Evolutionary conservation across 495 filamentous ascomycete genomes (phyloP), one percentile per base, ranked within the genome.

Genomic region (Hypoxylon intermedium): DNA sequence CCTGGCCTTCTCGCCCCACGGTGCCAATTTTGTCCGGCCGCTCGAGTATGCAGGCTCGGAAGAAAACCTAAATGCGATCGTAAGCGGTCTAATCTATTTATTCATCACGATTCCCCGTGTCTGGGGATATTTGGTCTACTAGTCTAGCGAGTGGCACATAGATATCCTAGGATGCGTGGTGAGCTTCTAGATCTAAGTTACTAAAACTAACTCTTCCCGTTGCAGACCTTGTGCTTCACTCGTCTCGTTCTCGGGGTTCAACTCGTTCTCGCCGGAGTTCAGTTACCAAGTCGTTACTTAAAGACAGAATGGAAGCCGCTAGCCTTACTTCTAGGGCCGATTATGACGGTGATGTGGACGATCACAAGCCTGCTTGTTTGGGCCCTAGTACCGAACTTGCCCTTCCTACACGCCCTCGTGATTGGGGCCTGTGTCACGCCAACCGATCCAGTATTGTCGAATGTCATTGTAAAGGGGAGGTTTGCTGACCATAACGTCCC

Each of bases 281-380:
- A 97, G 70, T 79, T 98, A n/a, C 93, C 93, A 7, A 91, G 87
- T 65, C 88, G 89, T 33, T 96, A 97, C 67, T 77, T 97, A 33
- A 75, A 80, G 68, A 82, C 79, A 61, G 85, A 96, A 88, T 93
- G 91, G 91, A 88, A 84, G 60, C 85, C 86, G 21, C 76, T 98
- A 16, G 73, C 83, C 0, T 69, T 93, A 6, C 82, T 97, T 2
- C 82, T 97, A 6, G 92, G 92, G 0, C 93, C 93, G 6, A 87
- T 89, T 28, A 96, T 97, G 92, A 81, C 82, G 11, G 77, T 77
- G 53, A 96, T 96, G 92, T 97, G 93, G 93, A 60, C 96, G n/a
- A 77, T 75, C 36, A 95, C 89, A 46, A 88, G 85, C 63, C 72
- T 95, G 3, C 70, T 97, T 1, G 77, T 96, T 47, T 96, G 87